Percentiles rank a stretch among this genome's conserved stretches.
Conservation (phyloP, 345 rosid species). For the Acer negundo region DNA sequence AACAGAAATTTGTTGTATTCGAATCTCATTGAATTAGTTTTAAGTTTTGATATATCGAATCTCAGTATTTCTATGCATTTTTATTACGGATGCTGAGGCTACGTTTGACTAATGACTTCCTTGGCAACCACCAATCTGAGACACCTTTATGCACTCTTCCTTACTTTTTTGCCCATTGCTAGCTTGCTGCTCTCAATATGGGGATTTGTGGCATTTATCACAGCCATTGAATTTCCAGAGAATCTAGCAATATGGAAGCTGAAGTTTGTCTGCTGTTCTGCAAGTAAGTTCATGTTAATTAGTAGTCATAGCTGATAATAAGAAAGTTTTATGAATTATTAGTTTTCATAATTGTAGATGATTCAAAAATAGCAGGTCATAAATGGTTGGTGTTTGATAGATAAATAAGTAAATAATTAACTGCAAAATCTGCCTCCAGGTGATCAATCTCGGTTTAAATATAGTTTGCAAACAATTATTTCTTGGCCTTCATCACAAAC, state of each 20-base stretch:
- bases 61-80: not conserved
- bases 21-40: not conserved
- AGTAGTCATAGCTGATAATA: not conserved
- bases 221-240: not conserved
- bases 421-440: not conserved
- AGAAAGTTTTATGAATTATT: not conserved
- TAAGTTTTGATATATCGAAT: not conserved
- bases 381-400: not conserved
- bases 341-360: not conserved
- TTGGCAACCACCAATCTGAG: not conserved
- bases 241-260: not conserved
- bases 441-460: not conserved
- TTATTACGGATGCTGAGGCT: not conserved
- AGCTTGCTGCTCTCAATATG: constrained; percentile 10
- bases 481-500: not conserved
- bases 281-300: not conserved
- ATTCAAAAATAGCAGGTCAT: not conserved
- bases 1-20: not conserved
- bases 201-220: not conserved
- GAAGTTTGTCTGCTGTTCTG: not conserved
- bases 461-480: not conserved
- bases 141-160: not conserved
- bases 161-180: not conserved
- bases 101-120: not conserved
- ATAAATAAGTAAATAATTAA: not conserved